These are phyloP conservation scores for Boletus vermiculosoides DNA, from an alignment of 768 basidiomycete species.

Conservation along the genomic window DNA sequence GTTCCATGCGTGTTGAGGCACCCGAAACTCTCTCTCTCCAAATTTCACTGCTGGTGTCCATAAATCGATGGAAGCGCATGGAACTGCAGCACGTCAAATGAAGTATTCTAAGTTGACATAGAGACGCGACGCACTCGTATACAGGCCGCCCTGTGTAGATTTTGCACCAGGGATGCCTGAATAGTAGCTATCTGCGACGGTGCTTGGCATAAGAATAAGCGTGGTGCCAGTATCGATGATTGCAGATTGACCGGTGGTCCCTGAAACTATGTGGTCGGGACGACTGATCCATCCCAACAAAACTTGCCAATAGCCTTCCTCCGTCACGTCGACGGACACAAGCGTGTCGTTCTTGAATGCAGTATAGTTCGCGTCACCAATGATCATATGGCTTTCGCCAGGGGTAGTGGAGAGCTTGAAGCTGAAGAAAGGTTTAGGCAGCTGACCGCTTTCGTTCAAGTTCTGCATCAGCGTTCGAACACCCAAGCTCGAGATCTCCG, in stretches of 20 bases:
- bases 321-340: constrained; percentile 32
- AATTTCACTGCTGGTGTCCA: constrained; percentile 32
- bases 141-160: constrained; percentile 10
- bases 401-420: constrained; percentile 42
- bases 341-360: constrained; percentile 49
- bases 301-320: constrained; percentile 39
- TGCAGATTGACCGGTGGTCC: constrained; percentile 6
- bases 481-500: constrained; percentile 34
- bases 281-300: constrained; percentile 19
- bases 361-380: constrained; percentile 40
- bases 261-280: not conserved
- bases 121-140: constrained; percentile 28
- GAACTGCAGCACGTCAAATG: constrained; percentile 9
- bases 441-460: constrained; percentile 34
- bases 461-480: constrained; percentile 40
- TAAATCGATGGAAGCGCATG: constrained; percentile 15
- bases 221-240: constrained; percentile 37
- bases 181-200: constrained; percentile 25
- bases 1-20: constrained; percentile 36
- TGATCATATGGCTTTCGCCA: constrained; percentile 15
- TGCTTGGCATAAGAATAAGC: constrained; percentile 16
- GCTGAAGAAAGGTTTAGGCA: constrained; percentile 34
- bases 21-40: constrained; percentile 33
- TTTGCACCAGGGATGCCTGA: constrained; percentile 23
- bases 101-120: not conserved